These are phyloP conservation scores for Triangularia verruculosa DNA, from an alignment of 2,329 filamentous ascomycete species.

Conservation along the genomic window DNA sequence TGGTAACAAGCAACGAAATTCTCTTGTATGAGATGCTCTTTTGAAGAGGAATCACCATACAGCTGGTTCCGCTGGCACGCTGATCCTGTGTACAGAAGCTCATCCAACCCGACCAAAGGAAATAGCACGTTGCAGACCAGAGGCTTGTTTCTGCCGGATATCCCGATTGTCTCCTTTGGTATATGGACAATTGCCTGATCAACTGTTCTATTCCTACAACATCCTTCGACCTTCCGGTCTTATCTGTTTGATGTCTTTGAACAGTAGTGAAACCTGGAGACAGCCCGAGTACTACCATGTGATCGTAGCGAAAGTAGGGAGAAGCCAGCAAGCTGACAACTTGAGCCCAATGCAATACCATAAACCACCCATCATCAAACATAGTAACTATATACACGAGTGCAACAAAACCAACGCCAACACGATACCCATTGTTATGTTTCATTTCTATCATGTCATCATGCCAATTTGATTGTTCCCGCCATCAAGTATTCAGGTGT, in stretches of 20 bases:
- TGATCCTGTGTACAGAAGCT: too few species aligned
- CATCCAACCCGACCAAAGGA: too few species aligned
- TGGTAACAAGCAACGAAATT: too few species aligned
- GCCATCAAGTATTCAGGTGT: conserved; percentile 7
- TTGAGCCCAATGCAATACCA: not conserved
- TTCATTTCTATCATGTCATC: not conserved
- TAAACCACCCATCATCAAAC: not conserved
- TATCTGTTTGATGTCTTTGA: not conserved
- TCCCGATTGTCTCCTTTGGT: too few species aligned
- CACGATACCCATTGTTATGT: not conserved
- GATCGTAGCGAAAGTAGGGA: not conserved
- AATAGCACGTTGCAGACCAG: too few species aligned
- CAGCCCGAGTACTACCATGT: not conserved
- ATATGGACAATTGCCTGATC: too few species aligned
- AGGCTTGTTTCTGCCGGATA: too few species aligned
- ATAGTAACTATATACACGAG: not conserved
- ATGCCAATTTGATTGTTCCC: not conserved
- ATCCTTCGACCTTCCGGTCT: too few species aligned
- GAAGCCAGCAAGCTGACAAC: not conserved
- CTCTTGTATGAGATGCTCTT: too few species aligned
- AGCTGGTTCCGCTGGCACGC: too few species aligned
- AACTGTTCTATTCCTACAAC: too few species aligned
- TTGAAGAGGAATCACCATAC: too few species aligned
- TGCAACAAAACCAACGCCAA: not conserved
- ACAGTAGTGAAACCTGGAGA: not conserved